Evolutionary conservation across 2,329 filamentous ascomycete species (phyloP).

Genomic region (Aspergillus quadrilineatus): DNA sequence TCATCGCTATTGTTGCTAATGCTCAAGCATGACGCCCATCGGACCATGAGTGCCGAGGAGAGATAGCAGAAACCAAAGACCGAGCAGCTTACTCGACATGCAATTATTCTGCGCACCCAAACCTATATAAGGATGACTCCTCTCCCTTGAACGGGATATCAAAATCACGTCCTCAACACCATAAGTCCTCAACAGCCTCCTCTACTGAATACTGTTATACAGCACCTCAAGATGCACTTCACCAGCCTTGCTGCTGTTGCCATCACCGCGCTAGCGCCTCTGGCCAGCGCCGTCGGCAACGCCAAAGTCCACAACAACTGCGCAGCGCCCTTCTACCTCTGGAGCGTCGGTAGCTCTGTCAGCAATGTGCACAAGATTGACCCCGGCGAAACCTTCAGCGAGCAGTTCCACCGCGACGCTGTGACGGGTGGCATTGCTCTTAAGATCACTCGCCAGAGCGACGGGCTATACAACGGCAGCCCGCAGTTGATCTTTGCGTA

Average conservation of each 20-base stretch:
- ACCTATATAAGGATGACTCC: slow-evolving; percentile 8
- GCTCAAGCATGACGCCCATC: neutral
- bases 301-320: slow-evolving; percentile 44
- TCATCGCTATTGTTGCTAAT: neutral
- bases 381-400: slow-evolving; percentile 34
- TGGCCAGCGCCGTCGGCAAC: slow-evolving; percentile 36
- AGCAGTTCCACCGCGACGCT: slow-evolving; percentile 36
- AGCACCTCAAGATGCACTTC: slow-evolving; percentile 33
- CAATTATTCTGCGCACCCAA: neutral
- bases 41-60: too few species aligned
- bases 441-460: slow-evolving; percentile 39
- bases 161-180: neutral
- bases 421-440: slow-evolving; percentile 43
- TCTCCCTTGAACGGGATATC: neutral
- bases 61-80: neutral
- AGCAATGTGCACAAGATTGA: slow-evolving; percentile 32
- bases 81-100: neutral
- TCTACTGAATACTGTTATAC: neutral
- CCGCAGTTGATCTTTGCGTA: slow-evolving; percentile 45
- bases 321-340: slow-evolving; percentile 37
- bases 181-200: neutral
- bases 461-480: slow-evolving; percentile 39
- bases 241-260: slow-evolving; percentile 29
- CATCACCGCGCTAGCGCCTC: slow-evolving; percentile 33
- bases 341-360: slow-evolving; percentile 38